Percentiles rank a stretch among this genome's conserved stretches.
Conservation (phyloP, 306 rosid species). For the Rosa chinensis region DNA sequence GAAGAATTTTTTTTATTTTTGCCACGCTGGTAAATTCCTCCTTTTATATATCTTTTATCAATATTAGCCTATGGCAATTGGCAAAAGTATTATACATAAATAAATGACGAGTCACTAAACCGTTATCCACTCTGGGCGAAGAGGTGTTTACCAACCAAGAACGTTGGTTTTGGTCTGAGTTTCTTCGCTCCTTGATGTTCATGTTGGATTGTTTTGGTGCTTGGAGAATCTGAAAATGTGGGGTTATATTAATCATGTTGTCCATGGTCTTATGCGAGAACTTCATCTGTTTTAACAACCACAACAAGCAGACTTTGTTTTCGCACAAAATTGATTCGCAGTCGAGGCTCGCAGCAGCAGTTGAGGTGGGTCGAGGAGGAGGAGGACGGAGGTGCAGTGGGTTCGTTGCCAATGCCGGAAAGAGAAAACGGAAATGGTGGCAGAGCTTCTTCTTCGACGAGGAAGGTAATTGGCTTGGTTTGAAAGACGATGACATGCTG, state of each 20-base stretch:
- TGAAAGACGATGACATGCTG: constrained; percentile 70
- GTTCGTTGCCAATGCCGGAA: constrained; percentile 53
- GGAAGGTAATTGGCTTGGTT: constrained; percentile 81
- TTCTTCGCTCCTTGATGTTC: background rate
- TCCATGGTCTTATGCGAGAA: constrained; percentile 4
- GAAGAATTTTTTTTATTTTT: too few relatives aligned
- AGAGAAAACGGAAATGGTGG: constrained; percentile 71
- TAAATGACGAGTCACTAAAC: background rate
- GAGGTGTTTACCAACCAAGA: background rate
- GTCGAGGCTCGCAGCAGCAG: constrained; percentile 15
- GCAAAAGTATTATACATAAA: too few relatives aligned
- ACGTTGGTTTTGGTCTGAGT: background rate
- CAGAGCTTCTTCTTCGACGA: constrained; percentile 65
- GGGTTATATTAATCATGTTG: background rate
- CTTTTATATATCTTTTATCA: too few relatives aligned
- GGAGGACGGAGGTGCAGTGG: constrained; percentile 31
- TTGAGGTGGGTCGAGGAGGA: constrained; percentile 23
- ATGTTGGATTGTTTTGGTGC: background rate
- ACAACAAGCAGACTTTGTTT: background rate
- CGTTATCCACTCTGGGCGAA: background rate
- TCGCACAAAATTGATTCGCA: constrained; percentile 19
- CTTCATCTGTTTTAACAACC: background rate
- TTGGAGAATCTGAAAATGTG: background rate
- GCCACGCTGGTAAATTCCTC: too few relatives aligned
- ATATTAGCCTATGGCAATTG: too few relatives aligned